Base-by-base conservation (phyloP, 495 filamentous ascomycete species). In the Aspergillus biplanus region DNA sequence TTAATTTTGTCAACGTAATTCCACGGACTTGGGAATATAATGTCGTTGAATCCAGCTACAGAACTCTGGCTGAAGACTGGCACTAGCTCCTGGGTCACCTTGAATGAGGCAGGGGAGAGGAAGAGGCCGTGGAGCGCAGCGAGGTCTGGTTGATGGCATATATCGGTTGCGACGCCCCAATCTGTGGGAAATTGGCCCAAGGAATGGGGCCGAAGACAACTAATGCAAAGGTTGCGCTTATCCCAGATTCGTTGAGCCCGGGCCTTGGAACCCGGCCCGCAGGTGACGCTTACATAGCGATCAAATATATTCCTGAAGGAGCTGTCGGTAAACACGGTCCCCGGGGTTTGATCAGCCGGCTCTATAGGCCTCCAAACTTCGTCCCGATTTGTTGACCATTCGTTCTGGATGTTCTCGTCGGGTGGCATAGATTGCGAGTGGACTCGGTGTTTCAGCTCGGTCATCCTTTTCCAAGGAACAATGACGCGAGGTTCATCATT, bases 111-210 rank as follows among this genome's bases (percentile, higher is more conserved):
- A 0, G 90, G 85, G 0, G 82, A 87, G 33, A 89, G 80, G 71
- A 90, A 80, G 58, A 92, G 83, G 42, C 89, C 88, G 66, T 94
- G 91, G 4, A 93, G 79, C 42, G 86, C 80, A 16, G 87, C 84
- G 47, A 96, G 79, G 65, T 96, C 91, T 1, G 91, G 87, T 67
- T 96, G 91, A 64, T 93, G 89, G 70, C 91, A 96, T 50, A 90
- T 81, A 33, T 90, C 83, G 8, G 85, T 82, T 5, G 88, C 83
- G 11, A 85, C 69, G 15, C 83, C 75, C 85, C 89, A 93, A 66
- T 91, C 79, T 31, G 78, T 72, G 0, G 91, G 78, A 65, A 89
- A 92, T 16, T 85, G 83, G 7, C 84, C 85, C n/a, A 86, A 67
- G 0, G 89, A 89, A 60, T 96, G 91, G 1, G 89, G 89, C 0